Base-by-base conservation (phyloP, 2,329 filamentous ascomycete genomes). In the Xylariaceae sp. region DNA sequence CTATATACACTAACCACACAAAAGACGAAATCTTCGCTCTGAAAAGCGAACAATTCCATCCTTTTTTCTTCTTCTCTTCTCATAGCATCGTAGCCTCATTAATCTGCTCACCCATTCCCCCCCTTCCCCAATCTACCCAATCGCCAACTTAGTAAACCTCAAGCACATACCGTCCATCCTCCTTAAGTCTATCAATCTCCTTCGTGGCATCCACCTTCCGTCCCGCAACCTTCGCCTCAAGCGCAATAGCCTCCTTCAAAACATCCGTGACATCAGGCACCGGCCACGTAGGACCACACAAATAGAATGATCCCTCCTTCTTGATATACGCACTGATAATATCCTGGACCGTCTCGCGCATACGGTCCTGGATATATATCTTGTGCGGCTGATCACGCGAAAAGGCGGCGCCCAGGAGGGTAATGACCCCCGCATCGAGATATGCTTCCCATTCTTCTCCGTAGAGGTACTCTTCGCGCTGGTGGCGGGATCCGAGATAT, bases 381-480 rank as follows among this genome's bases (percentile, higher is more conserved):
- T 99, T 99, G 77, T 96, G 81, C 12, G 89, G 88, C 80, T 99
- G 94, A 70, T 99, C 94, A 70, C 94, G 87, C 56, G 89, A 95
- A 80, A 99, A 99, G 43, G 94, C 94, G 50, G 89, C 85, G 50
- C 94, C 94, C 49, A 99, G 83, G 42, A 96, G 81, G 0, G 94
- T 99, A 70, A 99, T 91, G 65, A 99, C 89, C 50, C 94, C 94
- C 0, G 94, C 91, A 57, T 91, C 92, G 68, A 94, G 84, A 74
- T 99, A 99, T 0, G 94, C 94, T 73, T 99, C 94, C 94, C 94
- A 99, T 73, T 99, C 94, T 73, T 99, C 94, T 59, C 94, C 94
- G 69, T 97, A 99, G 57, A 96, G 86, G 74, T 99, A 99, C 76
- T 99, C 94, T 75, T 99, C 94, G 62, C 91, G 89, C 78, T 96